Conservation (phyloP, 2,329 filamentous ascomycete species). For the Pyrenophora tritici-repentis region DNA sequence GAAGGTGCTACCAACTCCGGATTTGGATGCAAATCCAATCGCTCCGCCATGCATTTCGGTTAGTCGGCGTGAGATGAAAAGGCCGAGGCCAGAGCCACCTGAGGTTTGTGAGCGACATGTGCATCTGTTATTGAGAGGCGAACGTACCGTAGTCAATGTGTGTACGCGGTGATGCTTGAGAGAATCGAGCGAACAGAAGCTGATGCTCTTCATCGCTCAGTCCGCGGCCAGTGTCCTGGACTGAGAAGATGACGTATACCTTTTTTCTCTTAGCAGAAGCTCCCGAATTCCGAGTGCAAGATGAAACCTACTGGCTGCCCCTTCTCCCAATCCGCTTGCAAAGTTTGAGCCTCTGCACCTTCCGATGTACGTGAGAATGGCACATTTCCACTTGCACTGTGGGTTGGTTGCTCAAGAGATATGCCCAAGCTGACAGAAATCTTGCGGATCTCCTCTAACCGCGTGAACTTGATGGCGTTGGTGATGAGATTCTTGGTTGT, state of each 20-base stretch:
- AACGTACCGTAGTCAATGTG: slow-evolving; percentile 42
- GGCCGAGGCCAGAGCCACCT: slow-evolving; percentile 39
- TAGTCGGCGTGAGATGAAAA: slow-evolving; percentile 38
- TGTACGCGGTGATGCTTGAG: slow-evolving; percentile 39
- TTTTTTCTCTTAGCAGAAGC: slow-evolving; percentile 14
- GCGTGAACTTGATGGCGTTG: slow-evolving; percentile 54
- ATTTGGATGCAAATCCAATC: slow-evolving; percentile 34
- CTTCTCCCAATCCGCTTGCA: slow-evolving; percentile 41
- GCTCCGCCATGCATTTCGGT: slow-evolving; percentile 40
- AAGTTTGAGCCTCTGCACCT: slow-evolving; percentile 16
- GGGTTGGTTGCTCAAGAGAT: slow-evolving; percentile 34
- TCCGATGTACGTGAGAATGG: slow-evolving; percentile 18
- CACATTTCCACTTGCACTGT: slow-evolving; percentile 33
- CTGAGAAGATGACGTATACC: slow-evolving; percentile 46
- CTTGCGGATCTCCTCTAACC: slow-evolving; percentile 39
- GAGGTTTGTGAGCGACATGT: background rate
- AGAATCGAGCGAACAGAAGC: slow-evolving; percentile 40
- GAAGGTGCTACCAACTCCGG: slow-evolving; percentile 37
- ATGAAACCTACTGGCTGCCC: slow-evolving; percentile 21
- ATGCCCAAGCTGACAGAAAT: slow-evolving; percentile 48
- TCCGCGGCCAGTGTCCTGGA: slow-evolving; percentile 49
- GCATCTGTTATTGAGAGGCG: rapidly evolving
- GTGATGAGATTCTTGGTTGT: slow-evolving; percentile 47
- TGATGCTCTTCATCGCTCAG: slow-evolving; percentile 46
- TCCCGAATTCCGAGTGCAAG: background rate